These are phyloP conservation scores for Rickenella mellea DNA, from an alignment of 768 basidiomycete genomes.

Conservation along the genomic window DNA sequence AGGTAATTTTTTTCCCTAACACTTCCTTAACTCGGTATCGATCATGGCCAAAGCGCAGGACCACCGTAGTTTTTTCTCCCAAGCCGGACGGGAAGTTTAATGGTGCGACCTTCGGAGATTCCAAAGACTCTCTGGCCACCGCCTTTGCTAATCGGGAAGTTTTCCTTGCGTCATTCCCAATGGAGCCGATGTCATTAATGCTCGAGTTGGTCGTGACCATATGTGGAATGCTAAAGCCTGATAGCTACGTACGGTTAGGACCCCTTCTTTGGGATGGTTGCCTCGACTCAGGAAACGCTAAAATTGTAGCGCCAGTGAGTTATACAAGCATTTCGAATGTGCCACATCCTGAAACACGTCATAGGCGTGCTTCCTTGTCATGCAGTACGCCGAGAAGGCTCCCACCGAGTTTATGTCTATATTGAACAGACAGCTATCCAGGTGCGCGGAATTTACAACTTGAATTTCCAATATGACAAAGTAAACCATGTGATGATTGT, in stretches of 20 bases:
- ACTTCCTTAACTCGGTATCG: neutral
- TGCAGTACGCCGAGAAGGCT: conserved; percentile 64
- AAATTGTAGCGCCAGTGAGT: conserved; percentile 42
- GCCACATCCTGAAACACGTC: neutral
- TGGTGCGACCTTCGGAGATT: conserved; percentile 2
- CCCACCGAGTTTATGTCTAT: conserved; percentile 36
- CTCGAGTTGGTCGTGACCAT: conserved; percentile 57
- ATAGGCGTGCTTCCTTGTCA: conserved; percentile 49
- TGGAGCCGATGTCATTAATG: conserved; percentile 35
- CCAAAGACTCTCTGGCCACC: conserved; percentile 21
- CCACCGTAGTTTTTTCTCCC: conserved; percentile 29
- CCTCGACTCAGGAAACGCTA: conserved; percentile 27
- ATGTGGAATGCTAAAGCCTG: conserved; percentile 38
- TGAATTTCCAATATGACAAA: neutral
- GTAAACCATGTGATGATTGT: conserved; percentile 1
- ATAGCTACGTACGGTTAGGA: conserved; percentile 43
- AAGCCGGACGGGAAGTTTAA: conserved; percentile 9
- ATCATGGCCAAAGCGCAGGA: conserved; percentile 26
- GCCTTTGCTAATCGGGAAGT: conserved; percentile 23
- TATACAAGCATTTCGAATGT: neutral
- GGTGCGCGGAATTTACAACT: conserved; percentile 24
- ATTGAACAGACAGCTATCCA: conserved; percentile 47
- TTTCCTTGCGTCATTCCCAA: conserved; percentile 33
- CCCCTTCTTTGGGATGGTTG: conserved; percentile 50
- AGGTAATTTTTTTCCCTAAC: conserved; percentile 25